phyloP scores from a whole-genome alignment of 164 flowering plant genomes.

The Cinnamomum chago region DNA sequence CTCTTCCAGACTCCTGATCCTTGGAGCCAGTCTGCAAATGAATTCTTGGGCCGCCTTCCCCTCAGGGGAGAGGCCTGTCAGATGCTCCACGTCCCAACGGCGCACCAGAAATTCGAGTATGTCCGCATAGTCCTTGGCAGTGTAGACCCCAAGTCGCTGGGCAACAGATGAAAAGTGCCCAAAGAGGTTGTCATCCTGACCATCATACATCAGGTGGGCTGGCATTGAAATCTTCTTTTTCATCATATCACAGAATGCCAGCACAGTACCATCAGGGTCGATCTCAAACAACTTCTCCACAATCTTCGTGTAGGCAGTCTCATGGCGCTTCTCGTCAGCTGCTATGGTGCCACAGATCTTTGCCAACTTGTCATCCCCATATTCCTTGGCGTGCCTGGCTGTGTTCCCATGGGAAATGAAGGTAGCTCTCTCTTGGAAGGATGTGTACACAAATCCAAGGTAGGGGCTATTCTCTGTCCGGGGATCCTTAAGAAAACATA shows the following conservation, averaged over 20 bases:
- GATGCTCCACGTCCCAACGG: slow-evolving; percentile 54
- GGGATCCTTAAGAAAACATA: slow-evolving; percentile 39
- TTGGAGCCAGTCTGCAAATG: slow-evolving; percentile 48
- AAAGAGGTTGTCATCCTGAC: slow-evolving; percentile 45
- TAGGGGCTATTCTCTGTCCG: slow-evolving; percentile 71
- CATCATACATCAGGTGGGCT: slow-evolving; percentile 59
- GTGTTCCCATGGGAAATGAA: slow-evolving; percentile 76
- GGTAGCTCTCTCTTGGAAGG: slow-evolving; percentile 78
- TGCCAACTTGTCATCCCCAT: slow-evolving; percentile 63
- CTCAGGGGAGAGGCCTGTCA: slow-evolving; percentile 62
- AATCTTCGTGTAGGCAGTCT: slow-evolving; percentile 55
- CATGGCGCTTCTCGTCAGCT: slow-evolving; percentile 72
- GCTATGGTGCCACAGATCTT: slow-evolving; percentile 72
- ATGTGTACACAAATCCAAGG: slow-evolving; percentile 71
- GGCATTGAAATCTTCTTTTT: slow-evolving; percentile 58
- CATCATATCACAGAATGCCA: slow-evolving; percentile 57
- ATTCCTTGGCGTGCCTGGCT: slow-evolving; percentile 50
- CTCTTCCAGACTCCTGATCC: slow-evolving; percentile 48
- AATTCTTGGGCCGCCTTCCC: slow-evolving; percentile 65
- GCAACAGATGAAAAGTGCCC: slow-evolving; percentile 66
- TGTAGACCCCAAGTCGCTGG: slow-evolving; percentile 64
- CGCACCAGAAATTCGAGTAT: slow-evolving; percentile 65
- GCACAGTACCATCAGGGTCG: slow-evolving; percentile 57
- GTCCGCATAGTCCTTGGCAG: slow-evolving; percentile 59
- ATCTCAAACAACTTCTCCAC: slow-evolving; percentile 70